Evolutionary conservation across 2,329 filamentous ascomycete genomes (phyloP), one percentile per base, ranked within the genome.

Genomic region (Fusarium camptoceras): DNA sequence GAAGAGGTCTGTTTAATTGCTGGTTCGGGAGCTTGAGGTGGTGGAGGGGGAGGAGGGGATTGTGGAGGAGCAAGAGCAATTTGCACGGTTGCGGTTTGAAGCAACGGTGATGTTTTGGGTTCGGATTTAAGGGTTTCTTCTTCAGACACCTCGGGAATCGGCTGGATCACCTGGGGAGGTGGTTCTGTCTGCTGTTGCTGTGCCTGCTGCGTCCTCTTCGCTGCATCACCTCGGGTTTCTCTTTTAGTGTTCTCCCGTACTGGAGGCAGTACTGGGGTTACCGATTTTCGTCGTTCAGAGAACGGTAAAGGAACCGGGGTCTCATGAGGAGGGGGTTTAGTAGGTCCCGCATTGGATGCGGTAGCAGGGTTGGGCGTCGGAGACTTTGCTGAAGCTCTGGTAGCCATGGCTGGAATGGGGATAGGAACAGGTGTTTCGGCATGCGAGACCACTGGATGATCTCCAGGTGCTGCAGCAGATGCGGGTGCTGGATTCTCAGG

Each of bases 201-300:
- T 60, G 77, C 73, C 41, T 77, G 77, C 68, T 83, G 82, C 30
- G 78, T 76, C 50, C 80, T 83, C 75, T 85, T 83, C 8, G 78
- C 80, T 20, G 77, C 77, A 30, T 83, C 81, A 49, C 77, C 83
- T 22, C 84, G 79, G 15, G 83, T 85, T 73, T 86, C 84, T 60
- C 84, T 77, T 74, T 81, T 83, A 22, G 77, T 76, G 4, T 74
- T 69, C 30, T 77, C 77, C 50, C 75, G 71, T 30, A 74, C 65
- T 18, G 75, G 76, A n/a, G 77, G 73, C 20, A 77, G 64, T n/a
- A 78, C 74, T 4, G 78, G 77, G 9, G 78, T 80, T 15, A 71
- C 69, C 6, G 78, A 77, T 57, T 77, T 78, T 58, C 75, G 74
- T 28, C 71, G 68, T 24, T 81, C 79, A 9, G 77, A 75, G 16